phyloP scores from a whole-genome alignment of 768 basidiomycete genomes.

The Daedaleopsis sinensis region DNA sequence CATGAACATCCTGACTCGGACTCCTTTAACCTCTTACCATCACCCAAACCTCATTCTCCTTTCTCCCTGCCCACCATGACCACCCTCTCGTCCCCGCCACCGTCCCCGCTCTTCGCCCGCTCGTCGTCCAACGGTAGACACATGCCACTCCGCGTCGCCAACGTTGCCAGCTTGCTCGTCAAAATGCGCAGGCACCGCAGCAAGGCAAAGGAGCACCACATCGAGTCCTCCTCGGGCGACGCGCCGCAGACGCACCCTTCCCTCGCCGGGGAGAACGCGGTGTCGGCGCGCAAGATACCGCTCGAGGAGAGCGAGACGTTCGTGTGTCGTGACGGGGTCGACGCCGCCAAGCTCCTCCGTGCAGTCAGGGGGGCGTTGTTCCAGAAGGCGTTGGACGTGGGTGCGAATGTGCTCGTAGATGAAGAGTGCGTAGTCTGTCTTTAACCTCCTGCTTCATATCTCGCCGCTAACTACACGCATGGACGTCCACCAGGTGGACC shows the following conservation, averaged over 20 bases:
- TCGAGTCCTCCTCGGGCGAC: slow-evolving; percentile 41
- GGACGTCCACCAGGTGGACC: slow-evolving; percentile 52
- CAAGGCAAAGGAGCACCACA: slow-evolving; percentile 29
- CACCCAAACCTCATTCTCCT: not conserved
- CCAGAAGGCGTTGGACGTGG: slow-evolving; percentile 49
- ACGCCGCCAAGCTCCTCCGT: slow-evolving; percentile 57
- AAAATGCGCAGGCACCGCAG: slow-evolving; percentile 46
- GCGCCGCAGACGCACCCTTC: slow-evolving; percentile 40
- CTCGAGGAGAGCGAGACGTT: slow-evolving; percentile 47
- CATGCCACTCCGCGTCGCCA: slow-evolving; percentile 28
- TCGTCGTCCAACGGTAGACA: slow-evolving; percentile 15
- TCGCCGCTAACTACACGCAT: not conserved
- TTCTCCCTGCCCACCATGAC: slow-evolving; percentile 7
- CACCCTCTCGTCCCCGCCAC: slow-evolving; percentile 29
- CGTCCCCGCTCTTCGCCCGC: slow-evolving; percentile 28
- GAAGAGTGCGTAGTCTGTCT: slow-evolving; percentile 57
- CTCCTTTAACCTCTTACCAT: slow-evolving; percentile 5
- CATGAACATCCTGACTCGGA: not conserved
- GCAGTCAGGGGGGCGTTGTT: slow-evolving; percentile 54
- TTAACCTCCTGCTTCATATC: too few species aligned
- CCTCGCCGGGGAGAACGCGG: slow-evolving; percentile 31
- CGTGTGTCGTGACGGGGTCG: slow-evolving; percentile 64
- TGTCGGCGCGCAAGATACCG: slow-evolving; percentile 35
- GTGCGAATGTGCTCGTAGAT: slow-evolving; percentile 65
- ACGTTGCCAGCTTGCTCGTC: slow-evolving; percentile 57